A percentile compares a stretch with the other conserved stretches of the same genome.
Conservation (phyloP, 164 flowering plant species). For the Magnolia sinica region DNA sequence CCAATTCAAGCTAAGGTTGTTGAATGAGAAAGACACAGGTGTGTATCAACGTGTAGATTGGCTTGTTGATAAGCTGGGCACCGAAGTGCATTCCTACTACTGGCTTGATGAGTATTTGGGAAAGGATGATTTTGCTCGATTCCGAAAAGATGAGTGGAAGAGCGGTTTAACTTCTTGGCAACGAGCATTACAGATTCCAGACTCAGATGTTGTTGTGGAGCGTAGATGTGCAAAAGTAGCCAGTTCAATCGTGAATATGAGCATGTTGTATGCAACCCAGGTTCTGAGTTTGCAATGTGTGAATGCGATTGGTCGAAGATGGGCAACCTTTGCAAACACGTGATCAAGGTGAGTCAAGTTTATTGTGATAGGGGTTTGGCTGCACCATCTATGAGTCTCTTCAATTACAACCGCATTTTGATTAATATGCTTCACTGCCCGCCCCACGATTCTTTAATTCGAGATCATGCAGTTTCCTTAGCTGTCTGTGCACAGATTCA, state of each 20-base stretch:
- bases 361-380: conserved; percentile 42
- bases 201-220: conserved; percentile 60
- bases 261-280: conserved; percentile 69
- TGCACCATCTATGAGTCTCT: conserved; percentile 56
- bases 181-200: conserved; percentile 64
- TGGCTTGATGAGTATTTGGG: conserved; percentile 89
- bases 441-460: conserved; percentile 76
- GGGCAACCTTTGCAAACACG: conserved; percentile 91
- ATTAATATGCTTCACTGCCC: conserved; percentile 57
- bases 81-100: conserved; percentile 85
- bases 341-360: conserved; percentile 49
- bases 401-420: conserved; percentile 59
- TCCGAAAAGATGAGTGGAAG: conserved; percentile 75
- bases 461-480: conserved; percentile 85
- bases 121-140: conserved; percentile 73
- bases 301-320: conserved; percentile 71
- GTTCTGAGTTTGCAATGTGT: conserved; percentile 74
- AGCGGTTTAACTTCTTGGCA: conserved; percentile 86
- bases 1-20: conserved; percentile 66
- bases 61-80: conserved; percentile 81
- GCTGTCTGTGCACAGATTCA: conserved; percentile 63
- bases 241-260: conserved; percentile 37
- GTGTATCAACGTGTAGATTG: conserved; percentile 89
- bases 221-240: conserved; percentile 54
- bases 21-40: conserved; percentile 61